Evolutionary conservation across 2,329 filamentous ascomycete species (phyloP), one percentile per base, ranked within the genome.

Genomic region (Aureobasidium sp.): DNA sequence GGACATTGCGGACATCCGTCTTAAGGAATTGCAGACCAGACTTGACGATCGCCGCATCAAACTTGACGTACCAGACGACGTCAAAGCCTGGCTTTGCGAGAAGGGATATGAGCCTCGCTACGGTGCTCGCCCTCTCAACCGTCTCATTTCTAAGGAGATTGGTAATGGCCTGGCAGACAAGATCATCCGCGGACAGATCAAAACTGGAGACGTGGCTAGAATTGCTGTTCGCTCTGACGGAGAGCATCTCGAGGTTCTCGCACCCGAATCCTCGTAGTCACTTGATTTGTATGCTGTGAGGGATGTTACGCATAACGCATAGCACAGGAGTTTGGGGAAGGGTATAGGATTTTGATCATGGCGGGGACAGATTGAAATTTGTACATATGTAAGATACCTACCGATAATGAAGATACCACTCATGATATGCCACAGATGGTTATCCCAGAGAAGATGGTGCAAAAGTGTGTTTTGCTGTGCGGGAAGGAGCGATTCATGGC

Each of bases 1-100:
- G 34, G 92, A 96, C 70, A 97, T 97, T 66, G 91, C 97, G 53
- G 91, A 97, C 70, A 97, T 97, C 66, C 85, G 94, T 36, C 80
- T 97, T 52, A 84, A 82, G 64, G 94, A 97, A 76, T 80, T 97
- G 8, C 92, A 97, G 74, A 77, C 78, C 58, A 85, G 91, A 44
- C 84, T 97, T 1, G 87, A 94, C 65, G 92, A 97, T 69, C 85
- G 91, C 56, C 85, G 94, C 61, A 96, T 97, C 73, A 83, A 78
- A 0, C 81, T 99, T 4, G 75, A 85, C 12, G 89, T 95, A 3
- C 80, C 86, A 12, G 78, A 86, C 49, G 79, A 87, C 3, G 89
- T 92, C 45, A 89, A 89, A 70, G 81, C 87, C 65, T 97, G 92
- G 92, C 84, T 97, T 6, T 91, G 90, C 44, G 88, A 94, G 65